Conservation (phyloP, 768 basidiomycete genomes). For the Auricularia cornea region DNA sequence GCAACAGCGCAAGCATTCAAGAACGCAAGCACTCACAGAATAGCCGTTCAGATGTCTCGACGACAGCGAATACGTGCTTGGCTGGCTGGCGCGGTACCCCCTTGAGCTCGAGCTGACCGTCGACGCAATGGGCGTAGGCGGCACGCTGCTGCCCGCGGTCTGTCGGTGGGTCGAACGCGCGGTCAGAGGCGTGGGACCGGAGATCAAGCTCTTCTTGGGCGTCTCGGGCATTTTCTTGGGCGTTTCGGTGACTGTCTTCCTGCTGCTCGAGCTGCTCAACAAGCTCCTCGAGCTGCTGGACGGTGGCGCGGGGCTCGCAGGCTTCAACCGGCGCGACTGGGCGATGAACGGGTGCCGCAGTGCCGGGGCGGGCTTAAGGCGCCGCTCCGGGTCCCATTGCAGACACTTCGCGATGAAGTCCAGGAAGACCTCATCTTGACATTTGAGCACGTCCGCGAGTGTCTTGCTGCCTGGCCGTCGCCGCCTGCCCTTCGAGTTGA, state of each 20-base stretch:
- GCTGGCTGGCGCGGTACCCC: background rate
- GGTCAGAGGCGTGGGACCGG: slow-evolving; percentile 80
- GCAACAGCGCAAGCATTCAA: background rate
- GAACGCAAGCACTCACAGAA: background rate
- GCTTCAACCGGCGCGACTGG: slow-evolving; percentile 46
- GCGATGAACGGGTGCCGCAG: slow-evolving; percentile 85
- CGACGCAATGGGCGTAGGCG: slow-evolving; percentile 6
- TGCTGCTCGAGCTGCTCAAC: slow-evolving; percentile 27
- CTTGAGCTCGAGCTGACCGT: background rate
- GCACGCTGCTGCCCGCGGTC: slow-evolving; percentile 2
- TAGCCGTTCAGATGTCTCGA: background rate
- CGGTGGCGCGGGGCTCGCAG: slow-evolving; percentile 33
- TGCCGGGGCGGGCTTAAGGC: slow-evolving; percentile 89
- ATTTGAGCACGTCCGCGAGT: slow-evolving; percentile 78
- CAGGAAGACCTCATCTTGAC: slow-evolving; percentile 90
- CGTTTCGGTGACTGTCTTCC: slow-evolving; percentile 26
- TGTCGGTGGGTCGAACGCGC: slow-evolving; percentile 37
- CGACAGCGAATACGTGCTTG: background rate
- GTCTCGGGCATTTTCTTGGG: slow-evolving; percentile 45
- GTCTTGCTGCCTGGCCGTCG: slow-evolving; percentile 88
- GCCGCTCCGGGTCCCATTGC: slow-evolving; percentile 95
- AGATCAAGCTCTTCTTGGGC: slow-evolving; percentile 84
- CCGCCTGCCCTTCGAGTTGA: slow-evolving; percentile 93
- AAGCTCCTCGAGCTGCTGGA: slow-evolving; percentile 40
- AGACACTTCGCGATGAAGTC: slow-evolving; percentile 97